Base-by-base conservation (phyloP, 805 yeast species). In the Maudiozyma serrabonitensis region DNA sequence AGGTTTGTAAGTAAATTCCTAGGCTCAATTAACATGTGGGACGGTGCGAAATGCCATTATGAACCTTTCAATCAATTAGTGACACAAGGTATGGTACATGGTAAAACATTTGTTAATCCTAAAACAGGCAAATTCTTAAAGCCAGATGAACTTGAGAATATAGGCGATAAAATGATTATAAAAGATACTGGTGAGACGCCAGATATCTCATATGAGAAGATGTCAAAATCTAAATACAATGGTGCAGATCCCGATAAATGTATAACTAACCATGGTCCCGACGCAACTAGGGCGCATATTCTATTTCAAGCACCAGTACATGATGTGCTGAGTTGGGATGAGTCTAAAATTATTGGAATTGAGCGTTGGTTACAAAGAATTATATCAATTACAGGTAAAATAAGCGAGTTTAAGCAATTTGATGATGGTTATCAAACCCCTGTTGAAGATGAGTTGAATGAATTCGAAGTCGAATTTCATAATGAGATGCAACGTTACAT, bases 81-180 rank as follows among this genome's bases (percentile, higher is more conserved):
- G 1, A 90, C 97, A 1, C 98, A 91, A 65, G 99, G 99, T 16
- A 93, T 93, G 99, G 99, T 93, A 3, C 96, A 91, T 53, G 98
- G 97, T 2, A 81, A 79, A 60, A 93, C 99, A 0, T 86, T 64
- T 56, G 70, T 73, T 7, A 83, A 90, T 55, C 93, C 96, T 3
- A 67, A 64, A 0, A 82, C 76, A 31, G 93, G 91, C 0, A 69
- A 81, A 50, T 91, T 84, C 63, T 70, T 93, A 55, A 87, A 80
- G 57, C 91, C 95, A 0, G 81, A 82, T 1, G 97, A 93, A 57
- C 63, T 87, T 12, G 82, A 76, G 39, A 69, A 71, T 0, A 15
- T 16, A 21, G 64, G 63, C 2, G 82, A 84, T 2, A n/a, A 13
- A 2, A 43, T 46, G 2, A 56, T 65, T 4, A 72, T 85, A 8